Percentiles rank a stretch among this genome's conserved stretches.
Conservation (phyloP, 805 yeast species). For the Wickerhamomyces rabaulensis region DNA sequence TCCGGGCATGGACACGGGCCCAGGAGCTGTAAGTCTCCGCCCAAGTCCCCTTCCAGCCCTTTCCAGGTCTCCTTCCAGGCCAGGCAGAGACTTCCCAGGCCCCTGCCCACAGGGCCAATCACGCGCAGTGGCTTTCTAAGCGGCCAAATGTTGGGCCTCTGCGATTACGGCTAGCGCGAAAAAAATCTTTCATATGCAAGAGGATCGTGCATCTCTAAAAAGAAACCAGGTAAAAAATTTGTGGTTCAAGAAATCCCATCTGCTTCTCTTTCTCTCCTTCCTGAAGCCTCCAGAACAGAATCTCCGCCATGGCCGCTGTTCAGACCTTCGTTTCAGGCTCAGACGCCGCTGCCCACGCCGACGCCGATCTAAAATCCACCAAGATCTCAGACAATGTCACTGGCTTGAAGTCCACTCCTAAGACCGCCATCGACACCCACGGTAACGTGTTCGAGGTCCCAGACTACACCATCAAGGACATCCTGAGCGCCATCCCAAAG, state of each 20-base stretch:
- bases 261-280: neutral
- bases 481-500: conserved; percentile 52
- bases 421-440: conserved; percentile 40
- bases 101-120: neutral
- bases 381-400: conserved; percentile 19
- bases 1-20: no score
- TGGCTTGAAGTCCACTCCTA: conserved; percentile 15
- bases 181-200: neutral
- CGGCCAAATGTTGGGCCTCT: neutral
- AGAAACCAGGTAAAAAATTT: neutral
- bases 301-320: conserved; percentile 1
- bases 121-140: neutral
- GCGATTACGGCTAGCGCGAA: neutral
- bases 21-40: no score
- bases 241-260: neutral
- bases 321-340: conserved; percentile 12
- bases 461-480: conserved; percentile 55
- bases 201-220: neutral
- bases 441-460: conserved; percentile 57
- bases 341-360: neutral
- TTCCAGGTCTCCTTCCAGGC: no score
- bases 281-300: neutral
- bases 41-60: no score
- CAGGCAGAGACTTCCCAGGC: no score
- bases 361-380: conserved; percentile 10